Base-by-base conservation (phyloP, 495 filamentous ascomycete genomes). In the Penicillium argentinense region DNA sequence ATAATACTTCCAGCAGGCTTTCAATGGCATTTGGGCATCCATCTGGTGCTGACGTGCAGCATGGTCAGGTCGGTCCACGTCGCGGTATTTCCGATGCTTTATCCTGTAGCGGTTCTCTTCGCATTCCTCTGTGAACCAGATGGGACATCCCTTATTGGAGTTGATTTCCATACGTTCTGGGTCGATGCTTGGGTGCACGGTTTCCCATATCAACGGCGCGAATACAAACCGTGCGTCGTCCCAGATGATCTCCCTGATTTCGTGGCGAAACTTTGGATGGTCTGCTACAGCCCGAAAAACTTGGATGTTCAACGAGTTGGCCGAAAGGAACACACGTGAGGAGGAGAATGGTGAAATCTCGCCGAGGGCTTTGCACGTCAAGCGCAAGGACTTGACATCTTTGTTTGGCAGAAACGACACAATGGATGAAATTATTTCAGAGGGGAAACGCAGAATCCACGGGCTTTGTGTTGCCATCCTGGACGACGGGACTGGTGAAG, bases 1-100 rank as follows among this genome's bases (percentile, higher is more conserved):
- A 26, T 62, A 62, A 27, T 56, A 55, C 29, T 48, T 11, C 49
- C 56, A 65, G 41, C 46, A 59, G 22, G 14, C 36, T 24, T 49
- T 39, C 9, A 53, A 18, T 1, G 51, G 44, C 13, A 51, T 24
- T 23, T 53, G 42, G 3, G 39, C 25, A 30, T 56, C 38, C n/a
- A 42, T 37, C 28, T 59, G 48, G 7, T 47, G 21, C 16, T 29
- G 1, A 3, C 39, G 51, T 8, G 51, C 44, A 23, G 55, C 3
- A 39, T 55, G 49, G n/a, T 50, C 43, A 7, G 49, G 57, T 29
- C 42, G 26, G n/a, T 53, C 53, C 22, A 48, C 39, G 14, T 60
- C 45, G 11, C 17, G 18, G 11, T 17, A 26, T 42, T 53, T 50
- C 5, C 53, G 52, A 9, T 36, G 12, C 12, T 39, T 45, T 4